Evolutionary conservation across 78 protist genomes (phyloP).

Genomic region (Polysphondylium violaceum): DNA sequence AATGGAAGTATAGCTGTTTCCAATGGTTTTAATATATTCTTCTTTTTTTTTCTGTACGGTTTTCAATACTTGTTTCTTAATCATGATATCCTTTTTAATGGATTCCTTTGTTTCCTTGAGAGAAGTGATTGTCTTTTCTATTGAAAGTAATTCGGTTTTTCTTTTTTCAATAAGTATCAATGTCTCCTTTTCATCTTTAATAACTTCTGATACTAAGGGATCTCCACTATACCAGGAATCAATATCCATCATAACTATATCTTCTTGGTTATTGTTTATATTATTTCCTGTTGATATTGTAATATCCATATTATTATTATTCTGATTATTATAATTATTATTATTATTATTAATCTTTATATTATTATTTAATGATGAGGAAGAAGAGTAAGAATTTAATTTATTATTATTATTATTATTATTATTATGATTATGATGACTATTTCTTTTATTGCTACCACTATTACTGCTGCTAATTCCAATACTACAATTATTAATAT

Average conservation of each 20-base stretch:
- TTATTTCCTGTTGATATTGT: background rate
- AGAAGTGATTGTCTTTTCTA: conserved; percentile 40
- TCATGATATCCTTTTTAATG: conserved; percentile 22
- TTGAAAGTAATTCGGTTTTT: conserved; percentile 22
- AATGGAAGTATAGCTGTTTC: conserved; percentile 41
- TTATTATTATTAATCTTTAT: background rate
- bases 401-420: background rate
- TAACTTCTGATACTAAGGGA: conserved; percentile 61
- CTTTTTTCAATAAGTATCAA: conserved; percentile 17
- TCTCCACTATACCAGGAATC: conserved; percentile 70
- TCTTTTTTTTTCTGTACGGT: conserved; percentile 36
- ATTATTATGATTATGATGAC: background rate
- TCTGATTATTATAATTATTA: background rate
- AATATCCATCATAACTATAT: conserved; percentile 43
- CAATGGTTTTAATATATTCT: conserved; percentile 59
- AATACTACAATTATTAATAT: background rate
- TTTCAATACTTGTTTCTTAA: conserved; percentile 7
- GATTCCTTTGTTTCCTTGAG: conserved; percentile 39
- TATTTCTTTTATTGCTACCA: background rate
- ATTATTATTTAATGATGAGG: no score
- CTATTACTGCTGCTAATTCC: background rate
- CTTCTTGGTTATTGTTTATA: background rate
- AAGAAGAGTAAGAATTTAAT: no score
- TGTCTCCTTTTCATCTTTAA: conserved; percentile 54
- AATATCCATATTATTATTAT: background rate